Evolutionary conservation across 2,329 filamentous ascomycete species (phyloP).

Genomic region (Aureobasidium sp.): DNA sequence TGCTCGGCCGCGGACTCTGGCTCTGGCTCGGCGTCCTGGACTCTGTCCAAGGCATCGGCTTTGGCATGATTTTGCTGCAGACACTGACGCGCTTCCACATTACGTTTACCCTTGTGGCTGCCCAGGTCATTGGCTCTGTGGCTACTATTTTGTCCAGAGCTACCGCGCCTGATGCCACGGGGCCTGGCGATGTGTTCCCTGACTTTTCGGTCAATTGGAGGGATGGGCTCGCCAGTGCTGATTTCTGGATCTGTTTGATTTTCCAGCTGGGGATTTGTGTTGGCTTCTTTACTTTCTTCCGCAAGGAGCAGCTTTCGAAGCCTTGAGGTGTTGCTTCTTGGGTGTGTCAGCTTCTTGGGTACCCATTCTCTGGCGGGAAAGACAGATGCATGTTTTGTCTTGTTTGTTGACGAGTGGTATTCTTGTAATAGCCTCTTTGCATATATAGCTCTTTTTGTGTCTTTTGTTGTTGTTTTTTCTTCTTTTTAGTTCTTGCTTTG

Average conservation of each 20-base stretch:
- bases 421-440: background rate
- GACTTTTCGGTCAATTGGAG: slow-evolving; percentile 48
- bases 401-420: background rate
- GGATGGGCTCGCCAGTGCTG: slow-evolving; percentile 43
- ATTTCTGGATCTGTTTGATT: slow-evolving; percentile 56
- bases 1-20: slow-evolving; percentile 54
- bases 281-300: slow-evolving; percentile 51
- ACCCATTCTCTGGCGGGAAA: background rate
- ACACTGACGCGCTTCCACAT: slow-evolving; percentile 56
- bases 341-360: too few relatives aligned
- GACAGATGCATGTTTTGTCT: too few relatives aligned
- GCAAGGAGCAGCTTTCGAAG: slow-evolving; percentile 53
- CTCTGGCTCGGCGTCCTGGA: slow-evolving; percentile 62
- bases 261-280: slow-evolving; percentile 54
- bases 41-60: slow-evolving; percentile 57
- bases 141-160: slow-evolving; percentile 57
- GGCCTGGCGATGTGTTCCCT: slow-evolving; percentile 56
- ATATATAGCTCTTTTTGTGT: background rate
- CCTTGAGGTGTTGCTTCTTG: slow-evolving; percentile 29
- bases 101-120: slow-evolving; percentile 52
- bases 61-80: slow-evolving; percentile 62
- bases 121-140: slow-evolving; percentile 55
- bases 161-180: slow-evolving; percentile 53
- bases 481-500: background rate
- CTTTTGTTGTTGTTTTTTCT: background rate